Percentiles rank a stretch among this genome's conserved stretches.
phyloP scores from a whole-genome alignment of 2,329 filamentous ascomycete genomes.

The Pestalotiopsis sp. region DNA sequence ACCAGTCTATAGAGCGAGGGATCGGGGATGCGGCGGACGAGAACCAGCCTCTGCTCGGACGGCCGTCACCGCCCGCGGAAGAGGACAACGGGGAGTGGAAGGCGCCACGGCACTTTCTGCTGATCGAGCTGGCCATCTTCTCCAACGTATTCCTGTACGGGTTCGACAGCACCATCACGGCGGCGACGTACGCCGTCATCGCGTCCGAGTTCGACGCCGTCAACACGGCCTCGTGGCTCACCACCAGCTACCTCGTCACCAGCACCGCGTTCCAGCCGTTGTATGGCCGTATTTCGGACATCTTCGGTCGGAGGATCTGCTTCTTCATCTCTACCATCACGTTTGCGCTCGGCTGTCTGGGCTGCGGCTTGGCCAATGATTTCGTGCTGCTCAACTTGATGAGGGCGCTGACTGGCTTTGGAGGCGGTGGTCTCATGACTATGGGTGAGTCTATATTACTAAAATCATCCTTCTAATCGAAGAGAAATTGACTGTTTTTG shows the following conservation, averaged over 20 bases:
- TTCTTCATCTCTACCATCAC: conserved; percentile 67
- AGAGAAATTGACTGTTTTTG: background rate
- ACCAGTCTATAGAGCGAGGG: background rate
- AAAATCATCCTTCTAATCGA: conserved; percentile 21
- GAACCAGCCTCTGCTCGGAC: conserved; percentile 18
- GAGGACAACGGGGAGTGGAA: conserved; percentile 40
- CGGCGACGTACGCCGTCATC: conserved; percentile 73
- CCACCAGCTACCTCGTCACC: conserved; percentile 72
- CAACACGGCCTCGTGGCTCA: conserved; percentile 75
- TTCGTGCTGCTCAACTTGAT: conserved; percentile 65
- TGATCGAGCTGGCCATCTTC: conserved; percentile 65
- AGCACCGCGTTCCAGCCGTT: conserved; percentile 30
- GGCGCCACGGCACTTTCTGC: conserved; percentile 54
- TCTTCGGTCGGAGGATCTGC: conserved; percentile 63
- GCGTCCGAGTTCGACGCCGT: conserved; percentile 74
- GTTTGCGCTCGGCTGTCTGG: conserved; percentile 65
- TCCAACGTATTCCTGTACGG: conserved; percentile 66
- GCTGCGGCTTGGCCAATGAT: conserved; percentile 63
- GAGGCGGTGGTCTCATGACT: conserved; percentile 69
- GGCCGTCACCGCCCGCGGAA: conserved; percentile 15
- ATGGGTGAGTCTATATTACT: conserved; percentile 54
- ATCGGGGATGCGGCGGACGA: conserved; percentile 10
- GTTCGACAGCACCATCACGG: conserved; percentile 75
- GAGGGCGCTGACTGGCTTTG: conserved; percentile 69
- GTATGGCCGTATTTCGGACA: conserved; percentile 17